phyloP scores from a whole-genome alignment of 129 eudicot genomes.

The Flaveria robusta region DNA sequence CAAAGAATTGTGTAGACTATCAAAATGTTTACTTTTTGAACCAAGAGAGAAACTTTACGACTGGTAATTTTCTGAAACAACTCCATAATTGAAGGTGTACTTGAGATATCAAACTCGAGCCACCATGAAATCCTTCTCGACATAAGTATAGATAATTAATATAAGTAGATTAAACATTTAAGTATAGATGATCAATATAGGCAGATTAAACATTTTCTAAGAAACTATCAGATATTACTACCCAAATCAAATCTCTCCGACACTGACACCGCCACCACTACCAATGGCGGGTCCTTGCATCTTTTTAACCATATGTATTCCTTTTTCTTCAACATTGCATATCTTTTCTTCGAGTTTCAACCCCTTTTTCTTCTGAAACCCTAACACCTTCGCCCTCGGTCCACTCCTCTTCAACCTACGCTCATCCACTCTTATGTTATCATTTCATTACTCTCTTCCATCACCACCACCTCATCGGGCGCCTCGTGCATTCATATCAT shows the following conservation, averaged over 20 bases:
- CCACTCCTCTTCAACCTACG: conserved; percentile 53
- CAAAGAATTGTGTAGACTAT: no score
- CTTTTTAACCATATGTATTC: conserved; percentile 74
- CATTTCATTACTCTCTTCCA: conserved; percentile 34
- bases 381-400: conserved; percentile 68
- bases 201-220: no score
- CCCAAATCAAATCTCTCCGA: conserved; percentile 12
- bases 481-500: no score
- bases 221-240: background rate
- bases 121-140: no score
- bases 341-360: conserved; percentile 82
- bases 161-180: no score
- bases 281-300: conserved; percentile 56
- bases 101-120: no score
- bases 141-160: no score
- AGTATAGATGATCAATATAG: no score
- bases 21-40: no score
- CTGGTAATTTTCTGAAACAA: no score
- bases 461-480: conserved; percentile 26
- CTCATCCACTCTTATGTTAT: conserved; percentile 62
- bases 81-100: no score
- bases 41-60: no score
- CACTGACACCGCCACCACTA: background rate
- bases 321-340: conserved; percentile 65
- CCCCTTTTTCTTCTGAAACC: conserved; percentile 76